Evolutionary conservation across 257 asterid genomes (phyloP).

Genomic region (Rhazya stricta): DNA sequence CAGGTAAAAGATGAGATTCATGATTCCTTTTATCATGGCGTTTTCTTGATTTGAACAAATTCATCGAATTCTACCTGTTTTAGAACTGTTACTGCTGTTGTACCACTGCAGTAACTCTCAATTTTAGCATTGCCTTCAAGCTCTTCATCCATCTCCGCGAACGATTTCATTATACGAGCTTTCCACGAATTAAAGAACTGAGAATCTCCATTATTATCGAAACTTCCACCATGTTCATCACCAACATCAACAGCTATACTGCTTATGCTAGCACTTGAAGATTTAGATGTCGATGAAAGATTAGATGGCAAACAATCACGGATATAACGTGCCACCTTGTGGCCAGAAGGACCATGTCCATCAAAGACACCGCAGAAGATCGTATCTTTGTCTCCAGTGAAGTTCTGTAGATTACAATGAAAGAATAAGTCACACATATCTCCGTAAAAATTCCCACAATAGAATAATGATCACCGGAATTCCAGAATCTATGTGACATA

Average conservation of each 20-base stretch:
- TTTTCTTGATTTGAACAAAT: neutral
- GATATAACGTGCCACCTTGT: conserved; percentile 60
- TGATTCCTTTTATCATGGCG: neutral
- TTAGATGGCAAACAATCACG: conserved; percentile 68
- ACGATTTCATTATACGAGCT: conserved; percentile 44
- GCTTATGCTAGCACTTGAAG: conserved; percentile 11
- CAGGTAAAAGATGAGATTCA: too few relatives aligned
- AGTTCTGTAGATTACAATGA: conserved; percentile 36
- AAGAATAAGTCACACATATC: neutral
- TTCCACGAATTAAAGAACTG: conserved; percentile 57
- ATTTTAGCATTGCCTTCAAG: conserved; percentile 46
- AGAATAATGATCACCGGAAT: too few relatives aligned
- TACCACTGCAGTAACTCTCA: conserved; percentile 80
- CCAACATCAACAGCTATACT: conserved; percentile 3
- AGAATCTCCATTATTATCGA: conserved; percentile 15
- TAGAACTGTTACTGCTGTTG: conserved; percentile 66
- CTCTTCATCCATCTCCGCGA: conserved; percentile 57
- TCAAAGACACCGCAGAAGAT: conserved; percentile 74
- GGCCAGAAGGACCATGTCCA: conserved; percentile 92
- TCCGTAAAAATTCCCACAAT: neutral
- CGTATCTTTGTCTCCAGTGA: conserved; percentile 64
- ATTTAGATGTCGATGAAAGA: conserved; percentile 40
- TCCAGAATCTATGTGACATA: too few relatives aligned
- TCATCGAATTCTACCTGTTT: conserved; percentile 44
- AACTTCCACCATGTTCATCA: conserved; percentile 16